Evolutionary conservation across 495 filamentous ascomycete species (phyloP).

Genomic region (Tuber umbilicatum): DNA sequence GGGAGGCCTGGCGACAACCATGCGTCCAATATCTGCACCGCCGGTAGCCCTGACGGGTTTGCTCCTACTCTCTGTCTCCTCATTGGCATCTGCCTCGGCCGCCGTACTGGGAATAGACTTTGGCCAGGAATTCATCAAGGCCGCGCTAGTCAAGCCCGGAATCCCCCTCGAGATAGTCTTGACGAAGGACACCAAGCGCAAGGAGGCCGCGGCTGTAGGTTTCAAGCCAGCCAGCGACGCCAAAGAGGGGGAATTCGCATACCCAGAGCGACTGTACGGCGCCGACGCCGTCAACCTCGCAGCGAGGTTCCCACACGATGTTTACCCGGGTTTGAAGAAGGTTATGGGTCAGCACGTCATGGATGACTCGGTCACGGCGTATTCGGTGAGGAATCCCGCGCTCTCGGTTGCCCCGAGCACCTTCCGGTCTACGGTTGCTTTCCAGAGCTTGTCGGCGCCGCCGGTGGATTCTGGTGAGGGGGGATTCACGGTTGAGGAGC

Average conservation of each 20-base stretch:
- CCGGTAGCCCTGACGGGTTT: constrained; percentile 38
- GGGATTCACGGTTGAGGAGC: constrained; percentile 80
- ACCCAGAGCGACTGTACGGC: constrained; percentile 87
- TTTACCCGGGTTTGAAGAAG: constrained; percentile 86
- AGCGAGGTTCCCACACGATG: constrained; percentile 82
- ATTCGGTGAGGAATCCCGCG: constrained; percentile 65
- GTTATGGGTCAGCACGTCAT: constrained; percentile 67
- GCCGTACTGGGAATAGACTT: constrained; percentile 89
- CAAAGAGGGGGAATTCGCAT: constrained; percentile 51
- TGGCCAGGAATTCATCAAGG: constrained; percentile 96
- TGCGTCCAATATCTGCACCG: constrained; percentile 32
- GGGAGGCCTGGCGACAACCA: constrained; percentile 25
- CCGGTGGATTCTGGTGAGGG: constrained; percentile 56
- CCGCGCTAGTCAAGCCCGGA: constrained; percentile 90
- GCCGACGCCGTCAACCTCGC: constrained; percentile 81
- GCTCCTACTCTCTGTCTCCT: constrained; percentile 54
- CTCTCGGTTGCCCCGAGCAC: constrained; percentile 52
- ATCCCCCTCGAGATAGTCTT: constrained; percentile 97
- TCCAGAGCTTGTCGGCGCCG: constrained; percentile 66
- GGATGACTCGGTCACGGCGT: constrained; percentile 58
- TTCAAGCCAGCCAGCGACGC: constrained; percentile 73
- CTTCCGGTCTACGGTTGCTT: constrained; percentile 63
- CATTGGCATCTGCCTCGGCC: constrained; percentile 55
- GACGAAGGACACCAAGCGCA: constrained; percentile 96
- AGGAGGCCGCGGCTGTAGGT: constrained; percentile 82